phyloP scores from a whole-genome alignment of 345 rosid species.

The Theobroma cacao region DNA sequence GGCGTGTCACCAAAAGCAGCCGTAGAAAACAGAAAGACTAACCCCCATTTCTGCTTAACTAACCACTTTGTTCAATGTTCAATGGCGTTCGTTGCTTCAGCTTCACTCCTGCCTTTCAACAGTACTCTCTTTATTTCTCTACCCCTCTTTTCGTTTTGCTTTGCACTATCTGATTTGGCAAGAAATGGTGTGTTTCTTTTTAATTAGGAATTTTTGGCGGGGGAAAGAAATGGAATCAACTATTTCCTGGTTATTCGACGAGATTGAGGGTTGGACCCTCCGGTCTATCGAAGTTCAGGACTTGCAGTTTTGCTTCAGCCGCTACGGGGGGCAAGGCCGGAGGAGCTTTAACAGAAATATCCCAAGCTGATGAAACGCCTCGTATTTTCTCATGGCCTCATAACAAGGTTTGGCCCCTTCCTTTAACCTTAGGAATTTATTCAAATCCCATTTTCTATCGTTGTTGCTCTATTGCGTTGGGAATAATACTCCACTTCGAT shows the following conservation, averaged over 20 bases:
- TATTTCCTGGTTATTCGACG: slow-evolving; percentile 18
- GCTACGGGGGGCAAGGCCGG: slow-evolving; percentile 24
- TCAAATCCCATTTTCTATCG: not conserved
- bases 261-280: slow-evolving; percentile 14
- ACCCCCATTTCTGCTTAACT: not conserved
- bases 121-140: slow-evolving; percentile 17
- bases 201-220: slow-evolving; percentile 30
- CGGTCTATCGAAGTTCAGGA: slow-evolving; percentile 7
- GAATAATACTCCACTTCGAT: not conserved
- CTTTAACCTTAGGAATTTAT: not conserved
- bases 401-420: slow-evolving; percentile 15
- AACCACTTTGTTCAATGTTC: not conserved
- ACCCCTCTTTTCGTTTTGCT: too few relatives aligned
- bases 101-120: slow-evolving; percentile 27
- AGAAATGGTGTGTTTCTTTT: not conserved
- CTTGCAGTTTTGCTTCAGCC: slow-evolving; percentile 22
- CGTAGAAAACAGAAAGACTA: not conserved
- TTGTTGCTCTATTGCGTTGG: not conserved
- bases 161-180: not conserved
- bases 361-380: slow-evolving; percentile 22
- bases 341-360: slow-evolving; percentile 15
- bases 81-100: slow-evolving; percentile 33
- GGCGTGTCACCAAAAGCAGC: slow-evolving; percentile 10
- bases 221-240: slow-evolving; percentile 21
- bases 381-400: slow-evolving; percentile 49